Evolutionary conservation across 1,139 yeast species (phyloP).

Genomic region (Blastobotrys raffinosifermentans): DNA sequence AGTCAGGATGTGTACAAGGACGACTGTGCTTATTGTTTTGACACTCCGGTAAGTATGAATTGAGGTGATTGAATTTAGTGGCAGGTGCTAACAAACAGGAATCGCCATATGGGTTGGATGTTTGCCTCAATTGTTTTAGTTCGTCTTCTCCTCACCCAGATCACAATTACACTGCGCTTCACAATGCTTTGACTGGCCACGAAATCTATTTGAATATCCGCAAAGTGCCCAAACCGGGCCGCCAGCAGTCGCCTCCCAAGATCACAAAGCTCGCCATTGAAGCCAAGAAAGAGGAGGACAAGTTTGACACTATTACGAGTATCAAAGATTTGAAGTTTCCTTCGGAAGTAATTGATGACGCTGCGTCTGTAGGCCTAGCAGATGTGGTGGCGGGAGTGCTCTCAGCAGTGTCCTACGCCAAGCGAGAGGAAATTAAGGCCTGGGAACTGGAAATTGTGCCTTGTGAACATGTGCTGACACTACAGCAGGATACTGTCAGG

Average conservation of each 20-base stretch:
- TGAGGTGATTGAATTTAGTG: not conserved
- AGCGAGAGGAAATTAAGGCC: slow-evolving; percentile 69
- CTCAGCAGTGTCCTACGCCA: slow-evolving; percentile 57
- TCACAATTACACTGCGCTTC: slow-evolving; percentile 51
- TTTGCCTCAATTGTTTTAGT: slow-evolving; percentile 61
- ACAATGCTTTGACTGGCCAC: slow-evolving; percentile 48
- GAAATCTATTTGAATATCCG: slow-evolving; percentile 51
- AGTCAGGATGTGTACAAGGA: slow-evolving; percentile 54
- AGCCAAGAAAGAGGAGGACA: slow-evolving; percentile 63
- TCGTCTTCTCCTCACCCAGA: slow-evolving; percentile 52
- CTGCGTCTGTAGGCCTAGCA: slow-evolving; percentile 15
- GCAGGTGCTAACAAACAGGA: slow-evolving; percentile 29
- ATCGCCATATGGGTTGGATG: slow-evolving; percentile 58
- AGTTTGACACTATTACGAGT: slow-evolving; percentile 46
- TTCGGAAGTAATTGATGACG: slow-evolving; percentile 12
- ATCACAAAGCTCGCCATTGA: slow-evolving; percentile 69
- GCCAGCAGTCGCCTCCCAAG: slow-evolving; percentile 42
- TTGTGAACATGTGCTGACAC: slow-evolving; percentile 64
- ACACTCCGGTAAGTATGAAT: slow-evolving; percentile 42
- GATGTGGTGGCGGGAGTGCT: slow-evolving; percentile 46
- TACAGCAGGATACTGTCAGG: slow-evolving; percentile 36
- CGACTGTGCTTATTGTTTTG: slow-evolving; percentile 78
- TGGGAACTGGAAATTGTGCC: slow-evolving; percentile 88
- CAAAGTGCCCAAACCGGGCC: slow-evolving; percentile 40
- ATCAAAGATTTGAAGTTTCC: slow-evolving; percentile 40